Conservation (phyloP, 148 eudicot genomes). For the Polygonum aviculare region DNA sequence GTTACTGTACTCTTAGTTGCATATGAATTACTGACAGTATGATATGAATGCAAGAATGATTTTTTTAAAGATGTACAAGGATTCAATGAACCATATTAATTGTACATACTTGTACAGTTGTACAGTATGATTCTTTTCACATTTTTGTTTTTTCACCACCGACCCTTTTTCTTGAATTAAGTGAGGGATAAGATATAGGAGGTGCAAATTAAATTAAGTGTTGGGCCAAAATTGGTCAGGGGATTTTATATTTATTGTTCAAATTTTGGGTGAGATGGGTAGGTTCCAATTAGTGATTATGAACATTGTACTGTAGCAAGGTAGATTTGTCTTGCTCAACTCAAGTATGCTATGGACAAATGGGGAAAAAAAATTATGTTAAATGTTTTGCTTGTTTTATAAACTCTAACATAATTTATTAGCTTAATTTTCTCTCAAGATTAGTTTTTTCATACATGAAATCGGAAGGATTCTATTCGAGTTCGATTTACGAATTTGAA, state of each 20-base stretch:
- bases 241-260: background rate
- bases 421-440: too few species aligned
- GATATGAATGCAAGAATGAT: background rate
- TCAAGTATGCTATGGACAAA: background rate
- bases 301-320: background rate
- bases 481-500: too few species aligned
- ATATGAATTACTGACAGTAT: too few species aligned
- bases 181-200: background rate
- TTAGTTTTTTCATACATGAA: too few species aligned
- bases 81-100: background rate
- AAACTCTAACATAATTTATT: too few species aligned
- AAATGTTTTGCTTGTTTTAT: too few species aligned
- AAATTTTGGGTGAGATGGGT: background rate
- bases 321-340: background rate
- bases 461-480: too few species aligned
- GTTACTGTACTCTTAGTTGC: background rate
- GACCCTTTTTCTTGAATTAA: background rate
- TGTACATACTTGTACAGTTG: background rate
- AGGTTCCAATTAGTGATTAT: background rate
- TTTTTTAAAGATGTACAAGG: background rate
- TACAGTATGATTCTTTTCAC: constrained; percentile 1
- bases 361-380: background rate
- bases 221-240: background rate
- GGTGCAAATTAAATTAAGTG: background rate
- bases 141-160: background rate